Base-by-base conservation (phyloP, 352 stramenopile genomes). In the Phytophthora kernoviae region DNA sequence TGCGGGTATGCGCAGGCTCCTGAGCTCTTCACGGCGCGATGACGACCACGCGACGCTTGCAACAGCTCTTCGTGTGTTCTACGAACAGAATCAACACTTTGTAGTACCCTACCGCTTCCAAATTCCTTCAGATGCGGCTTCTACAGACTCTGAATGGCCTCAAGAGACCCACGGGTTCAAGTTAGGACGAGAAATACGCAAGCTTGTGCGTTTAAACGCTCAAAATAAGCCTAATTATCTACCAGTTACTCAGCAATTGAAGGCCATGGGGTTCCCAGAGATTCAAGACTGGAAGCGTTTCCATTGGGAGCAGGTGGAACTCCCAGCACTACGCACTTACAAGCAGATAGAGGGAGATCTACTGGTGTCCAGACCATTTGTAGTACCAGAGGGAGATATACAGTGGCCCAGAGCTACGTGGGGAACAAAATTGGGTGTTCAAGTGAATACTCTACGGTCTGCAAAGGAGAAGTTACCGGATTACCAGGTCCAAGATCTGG, bases 241-340 rank as follows among this genome's bases (percentile, higher is more conserved):
- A 8, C 39, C 43, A 18, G 49, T 60, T 14, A 58, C 58, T 12
- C 47, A 55, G 4, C 54, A 82, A 45, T 57, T 87, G 27, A 41
- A 63, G 1, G 43, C 45, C 20, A 46, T 84, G 8, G 68, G 64
- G 0, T 73, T 87, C 24, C 73, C 72, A 1, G 5, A 54, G 30
- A 41, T 73, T 6, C 26, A 51, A 1, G 57, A 87, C 34, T 88
- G 79, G 73, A 72, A 64, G 32, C 62, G 50, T 14, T 84, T 82
- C 39, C 60, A 79, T 22, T 87, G 73, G 73, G 48, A 71, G 34
- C 32, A 66, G 10, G 58, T 63, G 26, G 37, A 42, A 11, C 21
- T 84, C 6, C 34, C 70, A 7, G 75, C 74, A 1, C 40, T 88
- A 5, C 65, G 54, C 12, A 64, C 33, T 17, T 88, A 73, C 61